These are phyloP conservation scores for Priceomyces fermenticarens DNA, from an alignment of 805 yeast genomes.

Conservation along the genomic window DNA sequence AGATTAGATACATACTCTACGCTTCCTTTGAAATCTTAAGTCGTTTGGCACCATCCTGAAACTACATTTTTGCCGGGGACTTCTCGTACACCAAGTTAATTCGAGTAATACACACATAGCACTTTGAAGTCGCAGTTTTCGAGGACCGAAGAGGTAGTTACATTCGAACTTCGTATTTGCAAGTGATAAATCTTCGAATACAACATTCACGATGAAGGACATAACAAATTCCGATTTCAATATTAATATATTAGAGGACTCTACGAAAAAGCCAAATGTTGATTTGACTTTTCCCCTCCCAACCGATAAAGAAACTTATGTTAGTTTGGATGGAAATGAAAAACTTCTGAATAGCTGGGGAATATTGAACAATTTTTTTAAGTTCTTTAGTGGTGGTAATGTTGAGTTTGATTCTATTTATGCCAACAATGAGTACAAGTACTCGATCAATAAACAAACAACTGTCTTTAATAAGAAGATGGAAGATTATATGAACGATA, in stretches of 20 bases:
- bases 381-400: slow-evolving; percentile 21
- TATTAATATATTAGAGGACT: slow-evolving; percentile 36
- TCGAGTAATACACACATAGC: no score
- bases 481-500: slow-evolving; percentile 28
- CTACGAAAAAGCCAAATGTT: slow-evolving; percentile 26
- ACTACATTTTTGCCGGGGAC: no score
- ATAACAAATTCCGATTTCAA: slow-evolving; percentile 21
- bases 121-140: no score
- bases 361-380: slow-evolving; percentile 29
- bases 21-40: no score
- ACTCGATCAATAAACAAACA: slow-evolving; percentile 30
- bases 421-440: slow-evolving; percentile 29
- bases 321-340: slow-evolving; percentile 27
- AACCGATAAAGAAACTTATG: slow-evolving; percentile 27
- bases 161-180: no score
- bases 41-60: no score
- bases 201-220: slow-evolving; percentile 1
- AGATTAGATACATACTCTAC: no score
- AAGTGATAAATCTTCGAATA: no score
- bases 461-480: slow-evolving; percentile 25
- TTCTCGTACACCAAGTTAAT: no score
- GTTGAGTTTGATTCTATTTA: slow-evolving; percentile 29
- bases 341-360: slow-evolving; percentile 20
- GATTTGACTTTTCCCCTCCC: slow-evolving; percentile 39
- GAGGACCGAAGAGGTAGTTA: no score